Evolutionary conservation across 805 yeast genomes (phyloP), one percentile per base, ranked within the genome.

Genomic region (Wickerhamiella alocasiicola): DNA sequence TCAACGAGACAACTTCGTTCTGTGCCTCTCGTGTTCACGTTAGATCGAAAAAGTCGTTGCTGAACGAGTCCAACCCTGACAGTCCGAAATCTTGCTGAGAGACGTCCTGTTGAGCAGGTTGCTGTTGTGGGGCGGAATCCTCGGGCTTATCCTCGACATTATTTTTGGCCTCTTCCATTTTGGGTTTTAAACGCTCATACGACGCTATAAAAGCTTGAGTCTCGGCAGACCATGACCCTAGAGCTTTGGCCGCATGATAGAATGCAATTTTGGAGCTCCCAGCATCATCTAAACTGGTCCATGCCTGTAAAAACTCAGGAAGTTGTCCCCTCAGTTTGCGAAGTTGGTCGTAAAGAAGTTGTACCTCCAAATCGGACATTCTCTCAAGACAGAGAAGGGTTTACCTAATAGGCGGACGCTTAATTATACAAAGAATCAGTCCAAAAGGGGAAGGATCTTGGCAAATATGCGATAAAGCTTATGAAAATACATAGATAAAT

Each of bases 331-430:
- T 18, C 9, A 37, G 25, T 15, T 9, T 31, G 9, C 35, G 23
- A 2, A 37, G 21, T 15, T 37, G 41, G 18, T 37, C 30, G 18
- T 37, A 27, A 5, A 37, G 41, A 7, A 24, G 35, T 24, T 37
- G 41, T 15, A 37, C 28, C 21, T 37, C 34, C 4, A 18, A 24
- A 18, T 37, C 35, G 11, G 41, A 37, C 41, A 37, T 37, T n/a
- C n/a, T n/a, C n/a, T n/a, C n/a, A n/a, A n/a, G n/a, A n/a, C n/a
- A n/a, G n/a, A n/a, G n/a, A n/a, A n/a, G n/a, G n/a, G n/a, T n/a
- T n/a, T n/a, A n/a, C n/a, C n/a, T n/a, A n/a, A n/a, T n/a, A n/a
- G n/a, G n/a, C n/a, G n/a, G n/a, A n/a, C n/a, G n/a, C n/a, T n/a
- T n/a, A n/a, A n/a, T n/a, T n/a, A n/a, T n/a, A n/a, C n/a, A n/a